These are phyloP conservation scores for peach (Prunus persica) DNA, from an alignment of 306 rosid species.

Conservation along the genomic window Prunus_persica_NCBIv2 NC_034014.1:20395501-20396000, in stretches of 20 bases:
- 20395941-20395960: too few species aligned
- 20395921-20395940: too few species aligned
- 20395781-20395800: slow-evolving; percentile 17
- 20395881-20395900: not conserved
- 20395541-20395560: slow-evolving; percentile 29
- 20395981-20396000: too few species aligned
- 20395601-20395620: slow-evolving; percentile 23
- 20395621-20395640: slow-evolving; percentile 43
- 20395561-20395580: slow-evolving; percentile 33
- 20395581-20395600: slow-evolving; percentile 19
- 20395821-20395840: not conserved
- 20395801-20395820: not conserved
- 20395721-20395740: slow-evolving; percentile 23
- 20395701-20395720: slow-evolving; percentile 26
- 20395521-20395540: not conserved
- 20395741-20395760: slow-evolving; percentile 29
- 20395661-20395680: slow-evolving; percentile 18
- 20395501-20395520: slow-evolving; percentile 70
- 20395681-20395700: slow-evolving; percentile 42
- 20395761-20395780: slow-evolving; percentile 34
- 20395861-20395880: not conserved
- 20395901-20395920: not conserved
- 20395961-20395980: too few species aligned
- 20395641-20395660: slow-evolving; percentile 35
- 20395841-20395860: not conserved